Conservation (phyloP, 805 yeast species). For the Monosporozyma unispora region DNA sequence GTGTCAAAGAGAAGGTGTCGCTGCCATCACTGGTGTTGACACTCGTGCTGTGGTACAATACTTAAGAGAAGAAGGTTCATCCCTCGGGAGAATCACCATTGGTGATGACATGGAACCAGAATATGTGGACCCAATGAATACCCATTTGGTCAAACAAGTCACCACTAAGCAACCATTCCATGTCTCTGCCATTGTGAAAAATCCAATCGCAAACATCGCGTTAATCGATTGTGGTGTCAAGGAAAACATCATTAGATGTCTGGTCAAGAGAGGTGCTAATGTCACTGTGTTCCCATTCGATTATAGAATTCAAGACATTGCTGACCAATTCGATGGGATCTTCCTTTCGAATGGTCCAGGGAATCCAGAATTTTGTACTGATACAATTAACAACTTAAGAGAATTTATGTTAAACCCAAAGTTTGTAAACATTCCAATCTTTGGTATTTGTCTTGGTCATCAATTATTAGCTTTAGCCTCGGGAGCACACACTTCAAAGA, state of each 20-base stretch:
- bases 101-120: conserved; percentile 42
- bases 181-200: conserved; percentile 53
- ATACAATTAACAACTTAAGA: conserved; percentile 66
- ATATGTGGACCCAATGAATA: conserved; percentile 81
- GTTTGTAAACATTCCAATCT: conserved; percentile 69
- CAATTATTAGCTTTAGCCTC: conserved; percentile 91
- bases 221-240: conserved; percentile 97
- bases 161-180: conserved; percentile 94
- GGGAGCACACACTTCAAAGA: conserved; percentile 85
- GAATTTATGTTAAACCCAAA: conserved; percentile 51
- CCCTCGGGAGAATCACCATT: conserved; percentile 79
- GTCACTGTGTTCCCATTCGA: conserved; percentile 95
- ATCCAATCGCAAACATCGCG: conserved; percentile 54
- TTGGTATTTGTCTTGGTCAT: conserved; percentile 97
- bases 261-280: conserved; percentile 91
- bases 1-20: conserved; percentile 95
- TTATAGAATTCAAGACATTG: conserved; percentile 85
- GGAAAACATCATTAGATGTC: conserved; percentile 90
- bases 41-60: conserved; percentile 90
- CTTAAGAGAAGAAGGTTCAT: conserved; percentile 93
- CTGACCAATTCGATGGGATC: conserved; percentile 87
- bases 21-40: conserved; percentile 95
- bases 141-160: conserved; percentile 86
- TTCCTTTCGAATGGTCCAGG: conserved; percentile 97
- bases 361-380: conserved; percentile 85